Evolutionary conservation across 108 stramenopile species (phyloP), one percentile per base, ranked within the genome.

Genomic region (Skeletonema potamos): DNA sequence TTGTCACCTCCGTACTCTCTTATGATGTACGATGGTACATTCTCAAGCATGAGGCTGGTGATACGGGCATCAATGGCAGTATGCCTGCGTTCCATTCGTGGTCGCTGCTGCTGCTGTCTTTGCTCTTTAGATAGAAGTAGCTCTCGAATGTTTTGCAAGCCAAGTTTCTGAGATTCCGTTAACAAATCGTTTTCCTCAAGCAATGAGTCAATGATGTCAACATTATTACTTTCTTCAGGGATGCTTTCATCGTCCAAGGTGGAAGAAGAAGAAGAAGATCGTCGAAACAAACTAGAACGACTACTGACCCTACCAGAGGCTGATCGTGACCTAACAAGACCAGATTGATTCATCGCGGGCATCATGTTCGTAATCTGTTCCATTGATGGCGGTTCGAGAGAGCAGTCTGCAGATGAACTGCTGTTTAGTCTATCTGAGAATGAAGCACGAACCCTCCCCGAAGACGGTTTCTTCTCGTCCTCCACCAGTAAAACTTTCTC

Each of bases 141-240:
- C 3, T 72, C 62, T 9, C 71, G 61, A 22, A 72, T 62, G 33
- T 44, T 61, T 33, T 6, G 61, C 28, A 72, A 62, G 6, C 71
- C 62, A 0, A 54, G 15, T 43, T 43, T 62, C 58, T 72, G 71
- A 32, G 11, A 56, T 54, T 72, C 62, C n/a, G 71, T 56, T 41
- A 72, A 39, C 6, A 17, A 28, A 3, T 20, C 13, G 54, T 55
- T 27, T 34, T 13, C 36, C 2, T 39, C 43, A 22, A 72, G 48
- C 62, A 72, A 37, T 20, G 71, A 63, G 27, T 72, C 71, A 55
- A 72, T 55, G 12, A 72, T 27, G 2, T 72, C 71, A 17, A 72
- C 27, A 17, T 71, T 46, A 7, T 56, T 26, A 13, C 56, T 34
- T 12, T 48, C 32, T 6, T 51, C 48, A 6, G 7, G 22, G 1